Percentiles rank a stretch among this genome's conserved stretches.
Evolutionary conservation across 106 monocot species (phyloP).

Genomic region (Iris macrosiphon): DNA sequence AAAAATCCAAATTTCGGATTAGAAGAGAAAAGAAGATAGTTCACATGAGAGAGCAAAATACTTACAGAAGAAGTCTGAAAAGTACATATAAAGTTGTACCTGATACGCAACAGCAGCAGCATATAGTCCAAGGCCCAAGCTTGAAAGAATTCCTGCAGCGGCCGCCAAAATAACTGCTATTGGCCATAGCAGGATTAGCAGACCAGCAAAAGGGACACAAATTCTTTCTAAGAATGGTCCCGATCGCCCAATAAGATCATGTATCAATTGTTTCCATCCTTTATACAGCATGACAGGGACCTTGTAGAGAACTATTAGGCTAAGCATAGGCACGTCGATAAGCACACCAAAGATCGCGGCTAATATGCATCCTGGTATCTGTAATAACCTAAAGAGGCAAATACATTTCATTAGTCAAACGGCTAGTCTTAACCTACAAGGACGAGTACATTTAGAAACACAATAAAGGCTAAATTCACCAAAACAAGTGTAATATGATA

Average conservation of each 20-base stretch:
- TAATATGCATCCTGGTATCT: slow-evolving; percentile 28
- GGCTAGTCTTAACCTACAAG: background rate
- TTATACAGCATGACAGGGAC: slow-evolving; percentile 33
- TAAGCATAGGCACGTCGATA: slow-evolving; percentile 28
- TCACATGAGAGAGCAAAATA: no score
- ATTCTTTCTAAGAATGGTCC: slow-evolving; percentile 44
- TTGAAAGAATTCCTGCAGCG: slow-evolving; percentile 18
- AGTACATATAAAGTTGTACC: no score
- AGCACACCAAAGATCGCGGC: slow-evolving; percentile 22
- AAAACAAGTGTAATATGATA: background rate
- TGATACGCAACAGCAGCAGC: slow-evolving; percentile 36
- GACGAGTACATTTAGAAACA: background rate
- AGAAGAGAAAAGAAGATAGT: no score
- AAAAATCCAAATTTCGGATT: no score
- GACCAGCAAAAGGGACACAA: slow-evolving; percentile 47
- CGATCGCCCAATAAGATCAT: slow-evolving; percentile 31
- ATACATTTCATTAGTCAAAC: background rate
- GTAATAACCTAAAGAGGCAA: slow-evolving; percentile 10
- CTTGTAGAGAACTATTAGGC: slow-evolving; percentile 23
- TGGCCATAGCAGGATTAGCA: slow-evolving; percentile 40
- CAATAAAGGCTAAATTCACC: background rate
- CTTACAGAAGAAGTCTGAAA: no score
- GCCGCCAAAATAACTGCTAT: slow-evolving; percentile 19
- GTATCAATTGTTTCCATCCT: slow-evolving; percentile 36
- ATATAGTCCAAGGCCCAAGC: slow-evolving; percentile 28